Base-by-base conservation (phyloP, 305 asterid genomes). In the Rubia tinctorum region DNA sequence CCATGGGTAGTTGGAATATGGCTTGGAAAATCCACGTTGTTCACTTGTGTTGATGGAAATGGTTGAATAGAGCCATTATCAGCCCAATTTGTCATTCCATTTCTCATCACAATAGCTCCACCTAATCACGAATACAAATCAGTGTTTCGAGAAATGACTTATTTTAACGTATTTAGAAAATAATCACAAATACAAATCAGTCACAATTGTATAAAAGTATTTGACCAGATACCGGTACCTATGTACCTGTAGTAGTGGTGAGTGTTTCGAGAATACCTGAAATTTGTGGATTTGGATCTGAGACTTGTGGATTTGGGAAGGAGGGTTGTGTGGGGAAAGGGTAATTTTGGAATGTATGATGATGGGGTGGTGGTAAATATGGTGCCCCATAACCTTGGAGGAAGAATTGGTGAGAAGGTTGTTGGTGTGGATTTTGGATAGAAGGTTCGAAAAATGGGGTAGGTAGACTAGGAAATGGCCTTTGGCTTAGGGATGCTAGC, bases 381-480 rank as follows among this genome's bases (percentile, higher is more conserved):
- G 42, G 40, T 51, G 43, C 0, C 4, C 30, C 10, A 44, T 5
- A 58, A 6, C 47, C 56, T 45, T 61, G 8, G 5, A 71, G 43
- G 17, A 39, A 53, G 37, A 75, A 68, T 17, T 56, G 55, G 8
- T 73, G 39, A 0, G 73, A n/a, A n/a, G 8, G 5, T 40, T n/a
- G 62, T 40, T n/a, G 62, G 40, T 43, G 25, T 14, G 45, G 8
- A 47, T 30, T 10, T 62, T 20, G 13, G 11, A 17, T 34, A 60
- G 14, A 6, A 47, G 34, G 4, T 20, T 44, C 73, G 30, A 87
- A 87, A 70, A 72, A 84, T 6, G 83, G 86, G 5, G 84, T 76
- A 0, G 44, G 68, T 3, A 20, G 75, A 68, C 66, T 73, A 4
- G 96, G 95, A 58, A 88, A 90, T 13, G 89, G 86, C 3, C 63